Conservation (phyloP, 257 asterid species). For the Solanum gandarillasii region DNA sequence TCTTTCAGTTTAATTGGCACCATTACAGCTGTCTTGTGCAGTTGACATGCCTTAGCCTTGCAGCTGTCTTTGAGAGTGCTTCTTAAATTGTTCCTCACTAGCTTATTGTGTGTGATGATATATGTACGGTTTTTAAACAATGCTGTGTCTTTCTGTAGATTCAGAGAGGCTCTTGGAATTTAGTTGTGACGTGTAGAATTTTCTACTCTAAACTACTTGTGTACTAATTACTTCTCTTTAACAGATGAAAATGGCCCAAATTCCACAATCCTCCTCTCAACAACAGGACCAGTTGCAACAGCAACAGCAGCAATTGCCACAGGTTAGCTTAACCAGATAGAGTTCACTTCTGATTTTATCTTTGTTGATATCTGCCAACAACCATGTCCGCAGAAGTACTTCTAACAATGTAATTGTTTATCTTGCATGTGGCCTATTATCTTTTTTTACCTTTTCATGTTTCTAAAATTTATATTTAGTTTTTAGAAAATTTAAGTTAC, state of each 20-base stretch:
- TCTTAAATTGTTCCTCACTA: background rate
- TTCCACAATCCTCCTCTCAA: slow-evolving; percentile 48
- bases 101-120: background rate
- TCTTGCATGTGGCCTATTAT: background rate
- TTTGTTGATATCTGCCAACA: background rate
- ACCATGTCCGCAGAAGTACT: background rate
- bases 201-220: background rate
- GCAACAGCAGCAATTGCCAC: slow-evolving; percentile 25
- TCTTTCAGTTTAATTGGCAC: background rate
- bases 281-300: slow-evolving; percentile 33
- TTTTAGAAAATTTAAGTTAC: background rate
- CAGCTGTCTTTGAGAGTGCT: background rate
- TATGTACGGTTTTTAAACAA: background rate
- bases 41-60: background rate
- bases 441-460: background rate
- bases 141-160: background rate
- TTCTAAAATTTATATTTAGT: background rate
- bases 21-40: background rate
- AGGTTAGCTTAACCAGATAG: slow-evolving; percentile 13
- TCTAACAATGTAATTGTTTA: background rate
- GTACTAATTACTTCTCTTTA: background rate
- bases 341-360: background rate
- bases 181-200: background rate
- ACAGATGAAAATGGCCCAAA: slow-evolving; percentile 46
- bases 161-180: background rate